These are phyloP conservation scores for Purshia tridentata DNA, from an alignment of 306 rosid species.

Conservation along the genomic window DNA sequence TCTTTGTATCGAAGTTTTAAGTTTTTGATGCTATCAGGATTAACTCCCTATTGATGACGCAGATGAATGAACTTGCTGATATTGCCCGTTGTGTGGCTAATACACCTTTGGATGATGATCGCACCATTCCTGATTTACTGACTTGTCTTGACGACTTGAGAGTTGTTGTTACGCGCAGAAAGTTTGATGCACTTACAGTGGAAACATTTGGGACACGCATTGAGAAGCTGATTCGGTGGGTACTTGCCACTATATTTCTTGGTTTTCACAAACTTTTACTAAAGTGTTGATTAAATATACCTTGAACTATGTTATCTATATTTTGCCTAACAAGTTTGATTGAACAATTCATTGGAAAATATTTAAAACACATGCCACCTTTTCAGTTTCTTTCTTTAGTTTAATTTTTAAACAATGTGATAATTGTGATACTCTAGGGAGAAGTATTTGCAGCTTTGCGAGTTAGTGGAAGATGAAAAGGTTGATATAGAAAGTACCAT, in stretches of 20 bases:
- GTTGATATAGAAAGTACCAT: constrained; percentile 67
- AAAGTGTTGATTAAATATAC: background rate
- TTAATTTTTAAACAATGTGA: constrained; percentile 17
- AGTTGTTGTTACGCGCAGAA: constrained; percentile 75
- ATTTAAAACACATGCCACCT: constrained; percentile 23
- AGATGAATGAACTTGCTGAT: constrained; percentile 96
- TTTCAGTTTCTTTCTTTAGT: constrained; percentile 9
- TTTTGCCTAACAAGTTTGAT: constrained; percentile 1
- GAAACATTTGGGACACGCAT: constrained; percentile 93
- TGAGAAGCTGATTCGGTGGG: constrained; percentile 88
- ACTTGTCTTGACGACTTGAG: constrained; percentile 90
- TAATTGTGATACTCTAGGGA: constrained; percentile 59
- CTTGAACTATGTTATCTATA: background rate
- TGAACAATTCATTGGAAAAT: constrained; percentile 9
- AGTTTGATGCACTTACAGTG: constrained; percentile 81
- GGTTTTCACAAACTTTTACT: constrained; percentile 5
- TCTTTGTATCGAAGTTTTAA: constrained; percentile 8
- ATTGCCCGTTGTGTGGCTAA: constrained; percentile 89
- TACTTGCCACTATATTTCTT: constrained; percentile 26
- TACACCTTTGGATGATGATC: constrained; percentile 82
- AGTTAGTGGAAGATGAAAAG: constrained; percentile 90
- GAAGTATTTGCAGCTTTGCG: constrained; percentile 95
- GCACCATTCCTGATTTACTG: constrained; percentile 58
- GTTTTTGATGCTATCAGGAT: constrained; percentile 15
- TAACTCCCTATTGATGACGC: constrained; percentile 33